A percentile compares a stretch with the other conserved stretches of the same genome.
phyloP scores from a whole-genome alignment of 129 eudicot genomes.

The Logfia minima region DNA sequence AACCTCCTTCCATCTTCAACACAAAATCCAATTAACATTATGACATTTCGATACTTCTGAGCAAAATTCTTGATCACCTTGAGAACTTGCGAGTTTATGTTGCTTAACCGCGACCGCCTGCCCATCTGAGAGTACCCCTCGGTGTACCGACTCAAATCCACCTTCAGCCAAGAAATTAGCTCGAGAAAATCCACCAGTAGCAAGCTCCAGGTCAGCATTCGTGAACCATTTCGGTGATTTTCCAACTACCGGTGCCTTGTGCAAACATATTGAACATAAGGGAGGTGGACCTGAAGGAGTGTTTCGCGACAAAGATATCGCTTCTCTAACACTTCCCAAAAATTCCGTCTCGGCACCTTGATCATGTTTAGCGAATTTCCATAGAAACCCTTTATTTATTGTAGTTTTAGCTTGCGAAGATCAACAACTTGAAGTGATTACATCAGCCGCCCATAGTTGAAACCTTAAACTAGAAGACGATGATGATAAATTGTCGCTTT shows the following conservation, averaged over 20 bases:
- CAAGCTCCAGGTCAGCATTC: slow-evolving; percentile 82
- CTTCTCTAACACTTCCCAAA: slow-evolving; percentile 74
- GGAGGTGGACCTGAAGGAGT: slow-evolving; percentile 87
- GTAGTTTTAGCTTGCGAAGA: slow-evolving; percentile 39
- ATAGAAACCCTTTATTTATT: slow-evolving; percentile 37
- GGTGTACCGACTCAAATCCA: slow-evolving; percentile 88
- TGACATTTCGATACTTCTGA: slow-evolving; percentile 97
- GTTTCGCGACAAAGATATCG: slow-evolving; percentile 61
- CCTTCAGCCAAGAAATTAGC: slow-evolving; percentile 97
- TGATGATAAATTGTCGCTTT: slow-evolving; percentile 47
- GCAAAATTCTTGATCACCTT: slow-evolving; percentile 94
- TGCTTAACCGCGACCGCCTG: slow-evolving; percentile 90
- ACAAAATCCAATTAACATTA: slow-evolving; percentile 90
- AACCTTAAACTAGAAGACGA: slow-evolving; percentile 68
- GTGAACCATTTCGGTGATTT: slow-evolving; percentile 94
- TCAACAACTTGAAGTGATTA: slow-evolving; percentile 35
- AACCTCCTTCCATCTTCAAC: slow-evolving; percentile 84
- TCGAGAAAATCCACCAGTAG: slow-evolving; percentile 85
- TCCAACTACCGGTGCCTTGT: slow-evolving; percentile 88
- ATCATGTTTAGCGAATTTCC: slow-evolving; percentile 14
- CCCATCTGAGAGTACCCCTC: slow-evolving; percentile 93
- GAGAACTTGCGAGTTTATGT: slow-evolving; percentile 91
- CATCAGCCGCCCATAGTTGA: slow-evolving; percentile 67
- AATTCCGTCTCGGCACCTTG: slow-evolving; percentile 43
- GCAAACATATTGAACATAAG: slow-evolving; percentile 88